Conservation (phyloP, 495 filamentous ascomycete genomes). For the Barbatosphaeria neglecta region DNA sequence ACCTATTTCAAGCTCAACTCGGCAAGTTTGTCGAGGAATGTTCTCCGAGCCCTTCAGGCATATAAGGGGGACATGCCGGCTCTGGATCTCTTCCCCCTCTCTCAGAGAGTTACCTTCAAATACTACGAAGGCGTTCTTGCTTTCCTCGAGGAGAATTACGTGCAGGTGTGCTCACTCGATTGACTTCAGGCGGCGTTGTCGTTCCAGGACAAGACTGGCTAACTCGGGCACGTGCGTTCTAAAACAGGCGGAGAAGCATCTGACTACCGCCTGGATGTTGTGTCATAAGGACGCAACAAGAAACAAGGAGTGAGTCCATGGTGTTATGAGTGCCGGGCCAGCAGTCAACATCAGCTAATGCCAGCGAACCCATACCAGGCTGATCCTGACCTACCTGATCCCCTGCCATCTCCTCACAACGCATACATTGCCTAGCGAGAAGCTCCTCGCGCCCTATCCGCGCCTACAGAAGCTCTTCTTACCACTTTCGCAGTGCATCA, state of each 20-base stretch:
- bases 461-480: conserved; percentile 67
- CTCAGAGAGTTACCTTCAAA: conserved; percentile 90
- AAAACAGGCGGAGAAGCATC: conserved; percentile 65
- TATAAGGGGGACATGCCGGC: conserved; percentile 67
- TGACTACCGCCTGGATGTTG: conserved; percentile 63
- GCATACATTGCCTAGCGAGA: conserved; percentile 63
- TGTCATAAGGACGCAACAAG: conserved; percentile 59
- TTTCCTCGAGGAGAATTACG: conserved; percentile 89
- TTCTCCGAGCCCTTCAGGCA: conserved; percentile 68
- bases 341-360: conserved; percentile 1
- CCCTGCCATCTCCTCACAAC: conserved; percentile 82
- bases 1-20: conserved; percentile 94
- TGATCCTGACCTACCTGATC: conserved; percentile 92
- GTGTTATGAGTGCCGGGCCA: background rate
- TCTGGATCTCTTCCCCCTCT: conserved; percentile 63
- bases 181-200: too few relatives aligned
- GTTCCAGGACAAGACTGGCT: too few relatives aligned
- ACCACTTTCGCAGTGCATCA: conserved; percentile 66
- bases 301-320: conserved; percentile 60
- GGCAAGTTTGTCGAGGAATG: conserved; percentile 79
- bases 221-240: too few relatives aligned
- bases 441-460: conserved; percentile 63
- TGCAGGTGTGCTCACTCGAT: conserved; percentile 37
- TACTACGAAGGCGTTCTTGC: conserved; percentile 85
- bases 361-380: too few relatives aligned